These are phyloP conservation scores for Fusarium phyllophilum DNA, from an alignment of 2,329 filamentous ascomycete genomes.

Conservation along the genomic window DNA sequence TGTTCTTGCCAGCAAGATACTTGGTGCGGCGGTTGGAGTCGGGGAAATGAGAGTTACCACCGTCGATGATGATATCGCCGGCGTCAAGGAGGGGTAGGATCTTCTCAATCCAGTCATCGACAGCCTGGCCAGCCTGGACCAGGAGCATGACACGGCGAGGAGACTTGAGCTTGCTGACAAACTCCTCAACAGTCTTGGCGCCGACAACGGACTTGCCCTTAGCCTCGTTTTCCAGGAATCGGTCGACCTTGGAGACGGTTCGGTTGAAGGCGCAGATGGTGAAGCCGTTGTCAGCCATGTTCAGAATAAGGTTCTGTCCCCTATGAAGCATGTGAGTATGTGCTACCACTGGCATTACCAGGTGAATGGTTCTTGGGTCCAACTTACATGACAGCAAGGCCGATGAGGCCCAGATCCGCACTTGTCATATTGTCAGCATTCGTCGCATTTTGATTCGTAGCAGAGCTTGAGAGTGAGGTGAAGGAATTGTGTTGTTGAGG, in stretches of 20 bases:
- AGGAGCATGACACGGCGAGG: slow-evolving; percentile 98
- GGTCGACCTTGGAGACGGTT: slow-evolving; percentile 97
- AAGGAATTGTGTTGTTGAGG: slow-evolving; percentile 56
- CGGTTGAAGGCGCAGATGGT: slow-evolving; percentile 99
- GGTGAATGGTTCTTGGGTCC: not conserved
- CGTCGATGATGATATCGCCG: slow-evolving; percentile 99
- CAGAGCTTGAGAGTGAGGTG: slow-evolving; percentile 44
- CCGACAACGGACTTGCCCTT: slow-evolving; percentile 96
- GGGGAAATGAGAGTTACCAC: slow-evolving; percentile 97
- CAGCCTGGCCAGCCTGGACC: slow-evolving; percentile 97
- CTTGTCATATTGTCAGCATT: slow-evolving; percentile 70
- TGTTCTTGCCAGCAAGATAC: slow-evolving; percentile 87
- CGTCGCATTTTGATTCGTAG: slow-evolving; percentile 46
- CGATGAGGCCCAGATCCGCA: slow-evolving; percentile 91
- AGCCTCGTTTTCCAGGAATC: slow-evolving; percentile 89
- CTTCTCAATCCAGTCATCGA: slow-evolving; percentile 98
- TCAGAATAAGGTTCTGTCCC: slow-evolving; percentile 89
- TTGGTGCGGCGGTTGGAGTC: slow-evolving; percentile 97
- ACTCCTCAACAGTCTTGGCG: slow-evolving; percentile 93
- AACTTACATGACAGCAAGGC: slow-evolving; percentile 87
- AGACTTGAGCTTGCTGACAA: slow-evolving; percentile 95
- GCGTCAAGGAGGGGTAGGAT: slow-evolving; percentile 84
- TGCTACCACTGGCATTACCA: slow-evolving; percentile 25
- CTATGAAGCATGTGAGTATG: slow-evolving; percentile 48
- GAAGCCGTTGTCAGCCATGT: slow-evolving; percentile 91